phyloP scores from a whole-genome alignment of 164 flowering plant species.

The Sedum album region DNA sequence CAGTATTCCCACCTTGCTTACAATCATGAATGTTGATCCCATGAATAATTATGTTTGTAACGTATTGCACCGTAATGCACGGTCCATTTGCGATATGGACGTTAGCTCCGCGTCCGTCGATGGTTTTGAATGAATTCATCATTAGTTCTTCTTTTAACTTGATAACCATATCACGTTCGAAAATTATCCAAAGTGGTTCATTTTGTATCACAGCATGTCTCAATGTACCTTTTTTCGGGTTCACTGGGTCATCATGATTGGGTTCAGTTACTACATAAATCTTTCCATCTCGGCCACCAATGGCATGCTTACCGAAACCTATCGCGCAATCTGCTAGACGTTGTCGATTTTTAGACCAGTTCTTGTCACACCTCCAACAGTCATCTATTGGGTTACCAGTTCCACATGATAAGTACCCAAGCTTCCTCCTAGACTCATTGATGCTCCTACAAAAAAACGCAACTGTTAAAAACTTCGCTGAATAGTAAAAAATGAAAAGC shows the following conservation, averaged over 20 bases:
- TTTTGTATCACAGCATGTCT: slow-evolving; percentile 5
- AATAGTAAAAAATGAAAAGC: too few relatives aligned
- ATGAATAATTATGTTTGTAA: slow-evolving; percentile 3
- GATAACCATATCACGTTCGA: slow-evolving; percentile 9
- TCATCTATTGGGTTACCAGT: slow-evolving; percentile 7
- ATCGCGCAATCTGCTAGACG: slow-evolving; percentile 6
- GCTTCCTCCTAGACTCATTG: slow-evolving; percentile 7
- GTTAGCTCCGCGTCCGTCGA: slow-evolving; percentile 7
- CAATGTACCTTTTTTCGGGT: slow-evolving; percentile 3
- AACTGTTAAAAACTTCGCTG: too few relatives aligned
- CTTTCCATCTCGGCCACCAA: slow-evolving; percentile 5
- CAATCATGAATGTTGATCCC: slow-evolving; percentile 9
- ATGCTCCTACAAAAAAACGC: slow-evolving; percentile 8
- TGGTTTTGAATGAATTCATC: slow-evolving; percentile 8
- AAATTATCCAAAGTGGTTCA: slow-evolving; percentile 6
- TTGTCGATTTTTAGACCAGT: slow-evolving; percentile 5
- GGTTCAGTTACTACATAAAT: slow-evolving; percentile 3
- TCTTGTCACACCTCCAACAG: slow-evolving; percentile 8
- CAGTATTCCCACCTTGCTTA: slow-evolving; percentile 4
- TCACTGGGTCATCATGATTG: slow-evolving; percentile 7
- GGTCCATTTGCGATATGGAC: slow-evolving; percentile 6
- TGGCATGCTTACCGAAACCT: slow-evolving; percentile 8
- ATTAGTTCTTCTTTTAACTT: slow-evolving; percentile 5
- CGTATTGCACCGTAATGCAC: slow-evolving; percentile 6
- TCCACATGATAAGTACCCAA: neutral